Conservation (phyloP, 495 filamentous ascomycete genomes). For the Achaetomiella virescens region DNA sequence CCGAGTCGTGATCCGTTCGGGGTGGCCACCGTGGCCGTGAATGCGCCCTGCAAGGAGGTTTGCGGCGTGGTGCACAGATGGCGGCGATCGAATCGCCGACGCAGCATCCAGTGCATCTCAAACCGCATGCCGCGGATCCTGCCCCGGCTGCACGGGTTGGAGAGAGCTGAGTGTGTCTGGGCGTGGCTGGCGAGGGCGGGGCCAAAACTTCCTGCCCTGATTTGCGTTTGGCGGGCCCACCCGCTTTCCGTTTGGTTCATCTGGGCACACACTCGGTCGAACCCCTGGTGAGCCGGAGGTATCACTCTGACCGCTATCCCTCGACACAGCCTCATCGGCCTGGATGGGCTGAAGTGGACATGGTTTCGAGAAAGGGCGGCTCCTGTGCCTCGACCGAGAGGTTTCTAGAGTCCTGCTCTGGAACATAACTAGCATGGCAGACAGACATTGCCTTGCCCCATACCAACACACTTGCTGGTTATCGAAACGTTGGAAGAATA, state of each 20-base stretch:
- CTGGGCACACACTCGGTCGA: background rate
- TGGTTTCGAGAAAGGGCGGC: too few relatives aligned
- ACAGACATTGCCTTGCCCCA: too few relatives aligned
- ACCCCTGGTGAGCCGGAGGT: background rate
- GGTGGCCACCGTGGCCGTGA: background rate
- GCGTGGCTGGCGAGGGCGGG: background rate
- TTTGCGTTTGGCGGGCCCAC: background rate
- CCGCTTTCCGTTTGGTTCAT: background rate
- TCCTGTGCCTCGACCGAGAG: too few relatives aligned
- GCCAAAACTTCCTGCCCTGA: background rate
- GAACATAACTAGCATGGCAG: too few relatives aligned
- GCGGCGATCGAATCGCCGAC: slow-evolving; percentile 13
- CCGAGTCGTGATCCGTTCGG: background rate
- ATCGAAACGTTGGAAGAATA: too few relatives aligned
- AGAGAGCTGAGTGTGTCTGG: background rate
- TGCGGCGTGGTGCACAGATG: background rate
- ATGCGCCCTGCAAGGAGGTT: background rate
- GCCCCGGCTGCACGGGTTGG: slow-evolving; percentile 9
- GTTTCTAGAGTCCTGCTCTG: too few relatives aligned
- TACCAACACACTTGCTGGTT: too few relatives aligned
- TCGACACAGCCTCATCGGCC: too few relatives aligned
- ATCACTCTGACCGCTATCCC: too few relatives aligned
- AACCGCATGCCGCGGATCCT: slow-evolving; percentile 10
- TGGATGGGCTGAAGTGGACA: too few relatives aligned
- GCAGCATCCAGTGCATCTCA: slow-evolving; percentile 12